Evolutionary conservation across 306 rosid species (phyloP).

Genomic region (Pyrus communis): DNA sequence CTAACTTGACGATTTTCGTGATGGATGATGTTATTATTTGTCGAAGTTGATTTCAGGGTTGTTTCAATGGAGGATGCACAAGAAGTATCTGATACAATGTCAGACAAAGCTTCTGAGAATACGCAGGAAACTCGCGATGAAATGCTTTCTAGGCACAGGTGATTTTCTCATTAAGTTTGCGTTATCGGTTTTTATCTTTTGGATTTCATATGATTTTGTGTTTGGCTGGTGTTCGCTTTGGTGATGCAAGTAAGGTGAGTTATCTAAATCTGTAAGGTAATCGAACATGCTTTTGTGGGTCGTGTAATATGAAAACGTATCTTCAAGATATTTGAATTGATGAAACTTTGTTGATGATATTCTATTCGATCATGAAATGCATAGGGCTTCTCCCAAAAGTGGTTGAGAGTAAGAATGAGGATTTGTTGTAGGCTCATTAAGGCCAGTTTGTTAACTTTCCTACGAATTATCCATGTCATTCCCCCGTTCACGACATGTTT

Average conservation of each 20-base stretch:
- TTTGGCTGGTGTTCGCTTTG: not conserved
- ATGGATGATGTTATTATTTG: not conserved
- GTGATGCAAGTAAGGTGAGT: not conserved
- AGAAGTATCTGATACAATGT: conserved; percentile 38
- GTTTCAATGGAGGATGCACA: conserved; percentile 56
- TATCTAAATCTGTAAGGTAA: not conserved
- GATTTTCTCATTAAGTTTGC: not conserved
- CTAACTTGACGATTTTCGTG: not conserved
- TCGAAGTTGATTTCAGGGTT: conserved; percentile 29
- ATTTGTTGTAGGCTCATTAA: not conserved
- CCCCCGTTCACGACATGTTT: conserved; percentile 1
- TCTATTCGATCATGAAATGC: not conserved
- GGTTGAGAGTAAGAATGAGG: not conserved
- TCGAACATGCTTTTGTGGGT: not conserved
- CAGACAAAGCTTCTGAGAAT: conserved; percentile 33
- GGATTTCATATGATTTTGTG: not conserved
- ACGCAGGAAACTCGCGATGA: conserved; percentile 69
- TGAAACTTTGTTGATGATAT: not conserved
- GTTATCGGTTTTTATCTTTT: not conserved
- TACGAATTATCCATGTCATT: not conserved
- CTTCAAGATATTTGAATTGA: not conserved
- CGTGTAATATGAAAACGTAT: not conserved
- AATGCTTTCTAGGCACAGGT: conserved; percentile 63
- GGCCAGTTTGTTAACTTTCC: not conserved
- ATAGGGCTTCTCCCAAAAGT: not conserved